Evolutionary conservation across 345 rosid genomes (phyloP), one percentile per base, ranked within the genome.

Genomic region (Populus alba): DNA sequence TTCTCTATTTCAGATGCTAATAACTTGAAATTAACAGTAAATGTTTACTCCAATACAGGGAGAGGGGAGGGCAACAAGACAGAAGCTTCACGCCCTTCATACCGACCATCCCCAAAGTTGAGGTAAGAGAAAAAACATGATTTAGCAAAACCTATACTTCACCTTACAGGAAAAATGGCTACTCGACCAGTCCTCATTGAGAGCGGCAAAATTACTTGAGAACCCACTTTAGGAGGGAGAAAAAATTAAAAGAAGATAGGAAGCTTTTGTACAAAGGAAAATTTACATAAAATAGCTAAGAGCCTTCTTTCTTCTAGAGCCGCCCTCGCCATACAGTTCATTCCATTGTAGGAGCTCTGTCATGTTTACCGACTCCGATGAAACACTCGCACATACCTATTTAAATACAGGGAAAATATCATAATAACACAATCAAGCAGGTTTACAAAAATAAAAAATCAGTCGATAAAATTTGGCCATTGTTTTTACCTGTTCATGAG

Each of bases 351-450:
- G 72, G 74, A 95, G 92, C 88, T 82, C 95, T 0, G 86, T 93
- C 97, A 92, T 93, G 88, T 89, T 93, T 38, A 81, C 88, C 0
- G 98, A 93, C 81, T 93, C 97, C 0, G 94, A 90, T n/a, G 95
- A 92, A n/a, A 95, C 95, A 62, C 95, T 95, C 0, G 98, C 92
- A 35, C 93, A 88, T 49, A 95, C 94, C 98, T 94, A 74, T 80
- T 83, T 74, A 43, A 31, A 63, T 43, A 20, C n/a, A 15, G 9
- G 4, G 11, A 33, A 8, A 29, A 35, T 23, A 17, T 27, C 69
- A 65, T 18, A 22, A 65, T 18, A 22, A 69, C 10, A 77, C 15
- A 13, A n/a, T 11, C 5, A 7, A 38, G 20, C 13, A 39, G 12
- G 5, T 33, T 33, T 27, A 27, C 27, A 41, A 41, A 3, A 55